Conservation (phyloP, 306 rosid genomes). For the Spatholobus suberectus region DNA sequence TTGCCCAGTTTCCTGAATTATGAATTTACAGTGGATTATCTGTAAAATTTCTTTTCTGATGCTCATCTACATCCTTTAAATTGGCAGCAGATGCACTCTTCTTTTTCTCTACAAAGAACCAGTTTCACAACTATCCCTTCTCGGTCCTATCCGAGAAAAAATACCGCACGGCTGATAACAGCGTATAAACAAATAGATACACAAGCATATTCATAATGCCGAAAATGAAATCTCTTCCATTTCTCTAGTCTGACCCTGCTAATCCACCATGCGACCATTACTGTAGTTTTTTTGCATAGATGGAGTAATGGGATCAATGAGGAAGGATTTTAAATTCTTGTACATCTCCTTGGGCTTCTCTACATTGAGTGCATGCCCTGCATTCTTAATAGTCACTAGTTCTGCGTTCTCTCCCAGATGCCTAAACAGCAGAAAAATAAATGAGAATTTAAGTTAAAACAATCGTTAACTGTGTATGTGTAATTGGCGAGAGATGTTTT, state of each 20-base stretch:
- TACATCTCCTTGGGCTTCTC: constrained; percentile 80
- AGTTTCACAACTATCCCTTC: neutral
- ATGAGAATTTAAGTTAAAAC: neutral
- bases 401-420: constrained; percentile 76
- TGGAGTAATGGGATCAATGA: constrained; percentile 51
- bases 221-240: constrained; percentile 13
- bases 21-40: constrained; percentile 8
- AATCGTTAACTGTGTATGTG: neutral
- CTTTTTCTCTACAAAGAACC: constrained; percentile 6
- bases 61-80: constrained; percentile 11
- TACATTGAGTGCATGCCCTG: constrained; percentile 83
- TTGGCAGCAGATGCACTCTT: neutral
- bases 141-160: neutral
- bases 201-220: constrained; percentile 2
- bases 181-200: neutral
- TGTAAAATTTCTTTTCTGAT: neutral
- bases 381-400: constrained; percentile 72
- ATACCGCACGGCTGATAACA: neutral
- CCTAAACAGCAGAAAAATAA: constrained; percentile 42
- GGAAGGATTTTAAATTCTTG: constrained; percentile 67
- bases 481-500: neutral
- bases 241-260: constrained; percentile 20
- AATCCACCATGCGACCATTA: constrained; percentile 67
- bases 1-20: neutral
- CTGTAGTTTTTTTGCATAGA: constrained; percentile 39